Evolutionary conservation across 345 rosid species (phyloP), one percentile per base, ranked within the genome.

Genomic region (Erucastrum elatum): DNA sequence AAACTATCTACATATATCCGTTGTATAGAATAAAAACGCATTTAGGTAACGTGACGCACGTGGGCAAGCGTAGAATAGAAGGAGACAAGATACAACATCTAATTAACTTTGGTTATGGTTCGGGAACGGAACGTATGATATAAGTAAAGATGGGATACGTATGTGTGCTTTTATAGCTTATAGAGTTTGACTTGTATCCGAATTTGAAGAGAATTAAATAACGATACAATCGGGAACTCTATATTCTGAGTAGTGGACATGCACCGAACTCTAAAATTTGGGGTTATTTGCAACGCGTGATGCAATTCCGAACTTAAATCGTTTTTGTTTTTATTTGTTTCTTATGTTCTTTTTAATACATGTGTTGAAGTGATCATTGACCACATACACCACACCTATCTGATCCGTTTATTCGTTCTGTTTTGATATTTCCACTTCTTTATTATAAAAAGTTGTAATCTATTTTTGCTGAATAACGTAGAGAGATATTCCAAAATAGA

Each of bases 1-100:
- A 29, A 29, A 29, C 31, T 29, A 29, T 29, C 31, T 29, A 29
- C 4, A 29, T 29, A 29, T 29, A 29, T 29, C 31, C 31, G 4
- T 4, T 29, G 31, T 29, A 29, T 5, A 51, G 26, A 33, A 64
- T 8, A n/a, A 34, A 65, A 33, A 33, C 1, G 67, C n/a, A 1
- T 75, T 29, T 68, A 9, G 11, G 44, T 37, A 75, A 56, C 79
- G 73, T 75, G 79, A 58, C 17, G 67, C 79, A 75, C 79, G 79
- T 67, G 79, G 79, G 46, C 4, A 39, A 75, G 66, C 15, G 59
- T 6, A 74, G 71, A 21, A 66, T 6, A 74, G 71, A 21, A 66
- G 33, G 59, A 66, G 72, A 56, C 65, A 26, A 16, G 29, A 16
- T 66, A 55, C 65, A 65, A 46, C 9, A 26, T 13, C 49, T 62